Percentiles rank a stretch among this genome's conserved stretches.
Evolutionary conservation across 2,329 filamentous ascomycete genomes (phyloP).

Genomic region (Stenocarpella maydis): DNA sequence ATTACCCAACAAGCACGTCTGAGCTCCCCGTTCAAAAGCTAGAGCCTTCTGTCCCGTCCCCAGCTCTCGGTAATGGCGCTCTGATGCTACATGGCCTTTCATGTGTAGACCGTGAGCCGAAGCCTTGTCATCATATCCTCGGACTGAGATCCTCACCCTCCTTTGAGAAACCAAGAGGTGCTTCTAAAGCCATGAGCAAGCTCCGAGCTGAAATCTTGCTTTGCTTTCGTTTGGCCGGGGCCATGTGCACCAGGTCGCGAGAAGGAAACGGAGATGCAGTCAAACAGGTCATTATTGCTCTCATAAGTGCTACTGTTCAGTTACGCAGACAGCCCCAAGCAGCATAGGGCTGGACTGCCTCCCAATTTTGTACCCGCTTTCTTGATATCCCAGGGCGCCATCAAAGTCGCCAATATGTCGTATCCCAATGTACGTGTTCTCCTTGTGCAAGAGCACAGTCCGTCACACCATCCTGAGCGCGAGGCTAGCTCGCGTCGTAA

Average conservation of each 20-base stretch:
- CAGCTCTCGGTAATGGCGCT: neutral
- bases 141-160: too few relatives aligned
- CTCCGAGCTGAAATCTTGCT: too few relatives aligned
- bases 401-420: neutral
- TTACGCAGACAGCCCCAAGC: neutral
- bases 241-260: neutral
- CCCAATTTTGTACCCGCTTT: neutral
- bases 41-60: neutral
- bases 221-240: neutral
- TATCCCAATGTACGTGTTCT: constrained; percentile 5
- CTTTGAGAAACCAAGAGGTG: too few relatives aligned
- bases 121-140: neutral
- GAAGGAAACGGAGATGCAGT: neutral
- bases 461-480: neutral
- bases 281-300: neutral
- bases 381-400: neutral
- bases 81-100: neutral
- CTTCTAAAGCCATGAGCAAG: too few relatives aligned
- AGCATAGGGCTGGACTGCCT: neutral
- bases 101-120: neutral
- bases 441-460: too few relatives aligned
- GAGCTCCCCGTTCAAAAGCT: too few relatives aligned
- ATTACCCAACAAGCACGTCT: too few relatives aligned
- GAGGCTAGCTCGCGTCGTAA: neutral
- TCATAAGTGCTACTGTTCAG: neutral